A percentile compares a stretch with the other conserved stretches of the same genome.
Evolutionary conservation across 176 grass and related monocot genomes (phyloP).

Genomic region (Carex parvula): DNA sequence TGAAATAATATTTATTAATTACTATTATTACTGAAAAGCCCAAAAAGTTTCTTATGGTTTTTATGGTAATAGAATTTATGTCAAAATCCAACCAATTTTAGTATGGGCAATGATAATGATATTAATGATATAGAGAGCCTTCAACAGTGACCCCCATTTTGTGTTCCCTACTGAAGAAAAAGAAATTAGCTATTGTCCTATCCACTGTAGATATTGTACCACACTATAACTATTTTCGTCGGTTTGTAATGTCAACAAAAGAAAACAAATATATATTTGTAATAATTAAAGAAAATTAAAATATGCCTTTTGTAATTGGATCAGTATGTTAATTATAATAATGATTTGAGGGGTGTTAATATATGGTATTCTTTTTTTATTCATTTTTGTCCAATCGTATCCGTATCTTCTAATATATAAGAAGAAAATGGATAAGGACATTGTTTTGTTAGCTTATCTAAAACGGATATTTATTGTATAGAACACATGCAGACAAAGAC

Average conservation of each 20-base stretch:
- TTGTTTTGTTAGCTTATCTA: too few relatives aligned
- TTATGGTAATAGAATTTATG: background rate
- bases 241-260: background rate
- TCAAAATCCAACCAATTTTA: slow-evolving; percentile 2
- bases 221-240: slow-evolving; percentile 2
- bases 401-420: too few relatives aligned
- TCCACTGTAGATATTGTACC: too few relatives aligned
- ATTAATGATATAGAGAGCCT: slow-evolving; percentile 32
- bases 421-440: too few relatives aligned
- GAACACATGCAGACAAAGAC: too few relatives aligned
- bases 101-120: slow-evolving; percentile 51
- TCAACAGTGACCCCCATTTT: slow-evolving; percentile 21
- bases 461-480: too few relatives aligned
- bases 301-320: background rate
- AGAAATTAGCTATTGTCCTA: too few relatives aligned
- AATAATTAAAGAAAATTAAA: slow-evolving; percentile 1
- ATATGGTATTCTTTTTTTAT: too few relatives aligned
- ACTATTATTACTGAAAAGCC: background rate
- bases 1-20: background rate
- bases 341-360: background rate
- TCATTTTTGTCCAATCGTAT: too few relatives aligned
- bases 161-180: slow-evolving; percentile 22
- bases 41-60: background rate
- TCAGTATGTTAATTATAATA: background rate
- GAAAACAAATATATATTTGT: background rate